phyloP scores from a whole-genome alignment of 176 grass and related monocot genomes.

The Oryza meridionalis region DNA sequence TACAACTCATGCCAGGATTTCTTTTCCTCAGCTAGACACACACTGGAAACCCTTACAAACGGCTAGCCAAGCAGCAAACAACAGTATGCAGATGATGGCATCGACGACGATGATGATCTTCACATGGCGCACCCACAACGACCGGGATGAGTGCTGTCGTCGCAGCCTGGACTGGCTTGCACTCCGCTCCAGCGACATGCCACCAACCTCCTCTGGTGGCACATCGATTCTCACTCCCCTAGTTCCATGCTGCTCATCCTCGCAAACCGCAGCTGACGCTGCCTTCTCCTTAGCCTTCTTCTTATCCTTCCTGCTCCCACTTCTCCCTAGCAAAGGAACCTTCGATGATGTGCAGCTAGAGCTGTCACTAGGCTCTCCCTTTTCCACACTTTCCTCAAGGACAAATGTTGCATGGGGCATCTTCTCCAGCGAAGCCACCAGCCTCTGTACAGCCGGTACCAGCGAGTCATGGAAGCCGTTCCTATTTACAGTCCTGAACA shows the following conservation, averaged over 20 bases:
- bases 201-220: conserved; percentile 35
- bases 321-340: conserved; percentile 69
- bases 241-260: conserved; percentile 36
- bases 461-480: conserved; percentile 60
- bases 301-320: conserved; percentile 69
- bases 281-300: conserved; percentile 56
- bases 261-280: neutral
- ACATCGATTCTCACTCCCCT: conserved; percentile 63
- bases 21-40: conserved; percentile 40
- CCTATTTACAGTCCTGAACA: conserved; percentile 41
- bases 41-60: conserved; percentile 87
- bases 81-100: conserved; percentile 59
- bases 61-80: conserved; percentile 75
- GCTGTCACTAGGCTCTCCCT: conserved; percentile 25
- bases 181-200: conserved; percentile 59
- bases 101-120: conserved; percentile 71
- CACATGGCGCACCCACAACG: conserved; percentile 63
- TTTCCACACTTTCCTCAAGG: conserved; percentile 46
- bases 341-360: conserved; percentile 65
- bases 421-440: conserved; percentile 76
- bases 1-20: neutral
- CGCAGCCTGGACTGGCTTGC: conserved; percentile 54
- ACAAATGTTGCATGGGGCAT: conserved; percentile 66
- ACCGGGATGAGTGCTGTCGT: conserved; percentile 47
- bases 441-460: conserved; percentile 70